Percentiles rank a stretch among this genome's conserved stretches.
Conservation (phyloP, 1,284 basidiomycete species). For the Naganishia sp. region DNA sequence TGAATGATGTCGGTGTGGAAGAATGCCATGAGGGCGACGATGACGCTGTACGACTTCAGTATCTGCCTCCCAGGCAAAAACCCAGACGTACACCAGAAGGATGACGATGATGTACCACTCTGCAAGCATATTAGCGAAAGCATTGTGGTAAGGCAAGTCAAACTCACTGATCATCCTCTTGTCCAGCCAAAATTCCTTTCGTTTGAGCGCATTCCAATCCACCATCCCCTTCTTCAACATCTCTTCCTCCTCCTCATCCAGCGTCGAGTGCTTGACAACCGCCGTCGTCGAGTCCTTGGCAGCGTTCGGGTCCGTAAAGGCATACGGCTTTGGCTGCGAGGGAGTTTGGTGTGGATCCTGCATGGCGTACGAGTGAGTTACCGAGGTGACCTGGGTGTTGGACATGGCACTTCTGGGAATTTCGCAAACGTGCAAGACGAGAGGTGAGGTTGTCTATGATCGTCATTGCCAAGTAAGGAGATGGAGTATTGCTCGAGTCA, state of each 20-base stretch:
- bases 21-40: conserved; percentile 28
- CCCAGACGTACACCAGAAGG: conserved; percentile 1
- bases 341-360: too few species aligned
- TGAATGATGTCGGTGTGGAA: conserved; percentile 38
- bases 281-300: neutral
- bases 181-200: conserved; percentile 15
- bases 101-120: conserved; percentile 26
- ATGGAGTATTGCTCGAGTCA: neutral
- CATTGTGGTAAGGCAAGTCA: neutral
- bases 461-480: neutral
- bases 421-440: neutral
- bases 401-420: neutral
- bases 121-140: neutral
- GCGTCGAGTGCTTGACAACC: neutral
- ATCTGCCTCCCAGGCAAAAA: too few species aligned
- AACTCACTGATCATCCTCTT: conserved; percentile 18
- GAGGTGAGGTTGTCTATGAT: neutral
- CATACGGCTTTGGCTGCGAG: too few species aligned
- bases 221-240: conserved; percentile 19
- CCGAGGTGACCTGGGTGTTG: neutral
- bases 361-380: too few species aligned
- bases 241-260: conserved; percentile 26
- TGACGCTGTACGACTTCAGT: conserved; percentile 2
- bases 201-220: conserved; percentile 24
- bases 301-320: neutral